A percentile compares a stretch with the other conserved stretches of the same genome.
Evolutionary conservation across 31 red algal species (phyloP).

Genomic region (Odonthalia washingtoniensis): DNA sequence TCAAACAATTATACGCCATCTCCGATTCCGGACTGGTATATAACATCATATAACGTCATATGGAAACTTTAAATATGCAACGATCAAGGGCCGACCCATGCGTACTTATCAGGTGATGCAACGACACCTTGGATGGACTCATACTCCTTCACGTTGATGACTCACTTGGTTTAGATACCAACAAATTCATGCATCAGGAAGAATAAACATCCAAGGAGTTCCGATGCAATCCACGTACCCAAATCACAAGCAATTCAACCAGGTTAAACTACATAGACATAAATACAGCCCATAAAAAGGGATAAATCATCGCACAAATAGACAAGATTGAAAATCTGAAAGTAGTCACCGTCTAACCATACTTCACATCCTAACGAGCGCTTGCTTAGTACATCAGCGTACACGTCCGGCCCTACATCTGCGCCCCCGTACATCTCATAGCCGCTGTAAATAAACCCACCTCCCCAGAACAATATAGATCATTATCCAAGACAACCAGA

Average conservation of each 20-base stretch:
- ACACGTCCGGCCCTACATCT: neutral
- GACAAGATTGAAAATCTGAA: neutral
- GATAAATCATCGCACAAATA: neutral
- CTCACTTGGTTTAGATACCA: neutral
- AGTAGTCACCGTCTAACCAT: neutral
- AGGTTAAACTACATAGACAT: neutral
- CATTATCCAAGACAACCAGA: too few species aligned
- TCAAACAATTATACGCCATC: constrained; percentile 1
- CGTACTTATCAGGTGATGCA: neutral
- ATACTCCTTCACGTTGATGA: constrained; percentile 21
- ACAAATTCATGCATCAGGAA: neutral
- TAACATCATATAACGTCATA: neutral
- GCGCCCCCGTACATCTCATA: neutral
- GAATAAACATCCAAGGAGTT: neutral
- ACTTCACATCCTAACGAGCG: neutral
- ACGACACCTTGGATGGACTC: neutral
- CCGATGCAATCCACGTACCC: neutral
- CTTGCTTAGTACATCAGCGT: neutral
- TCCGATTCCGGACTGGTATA: neutral
- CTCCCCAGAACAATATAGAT: neutral
- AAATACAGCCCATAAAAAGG: neutral
- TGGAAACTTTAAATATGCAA: neutral
- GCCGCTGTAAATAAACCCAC: neutral
- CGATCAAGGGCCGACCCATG: neutral
- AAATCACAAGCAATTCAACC: neutral